Evolutionary conservation across 164 flowering plant genomes (phyloP).

Genomic region (Tetrastigma voinierianum): DNA sequence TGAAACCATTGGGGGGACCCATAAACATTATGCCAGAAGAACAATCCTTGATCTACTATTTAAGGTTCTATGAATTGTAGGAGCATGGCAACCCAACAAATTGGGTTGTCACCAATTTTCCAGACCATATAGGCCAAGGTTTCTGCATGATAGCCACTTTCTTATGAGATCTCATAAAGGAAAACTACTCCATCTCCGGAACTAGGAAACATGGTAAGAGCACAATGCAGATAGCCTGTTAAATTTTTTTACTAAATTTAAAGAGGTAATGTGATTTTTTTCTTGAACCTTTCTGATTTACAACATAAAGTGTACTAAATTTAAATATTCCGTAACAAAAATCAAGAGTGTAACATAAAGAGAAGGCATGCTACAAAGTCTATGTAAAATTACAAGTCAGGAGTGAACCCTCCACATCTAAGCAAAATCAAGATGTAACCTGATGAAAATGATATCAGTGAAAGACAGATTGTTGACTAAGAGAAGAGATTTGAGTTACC

Average conservation of each 20-base stretch:
- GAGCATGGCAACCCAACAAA: too few relatives aligned
- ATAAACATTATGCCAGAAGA: too few relatives aligned
- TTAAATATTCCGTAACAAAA: conserved; percentile 3
- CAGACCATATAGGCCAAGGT: too few relatives aligned
- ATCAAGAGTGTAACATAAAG: neutral
- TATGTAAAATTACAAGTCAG: conserved; percentile 9
- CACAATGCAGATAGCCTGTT: neutral
- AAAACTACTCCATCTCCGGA: too few relatives aligned
- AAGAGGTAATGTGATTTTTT: neutral
- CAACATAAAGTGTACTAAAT: conserved; percentile 2
- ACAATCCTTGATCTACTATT: too few relatives aligned
- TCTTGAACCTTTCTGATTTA: conserved; percentile 8
- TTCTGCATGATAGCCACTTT: too few relatives aligned
- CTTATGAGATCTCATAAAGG: too few relatives aligned
- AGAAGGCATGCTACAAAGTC: conserved; percentile 7
- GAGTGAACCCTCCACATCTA: conserved; percentile 7
- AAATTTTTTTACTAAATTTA: neutral
- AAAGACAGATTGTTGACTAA: neutral
- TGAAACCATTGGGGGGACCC: too few relatives aligned
- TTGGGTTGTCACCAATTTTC: too few relatives aligned
- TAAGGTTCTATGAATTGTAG: too few relatives aligned
- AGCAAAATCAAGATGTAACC: neutral
- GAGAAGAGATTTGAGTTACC: conserved; percentile 37
- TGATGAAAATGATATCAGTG: neutral
- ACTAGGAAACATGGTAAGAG: neutral